Conservation (phyloP, 179 eudicot genomes). For the Heliamphora pulchella region DNA sequence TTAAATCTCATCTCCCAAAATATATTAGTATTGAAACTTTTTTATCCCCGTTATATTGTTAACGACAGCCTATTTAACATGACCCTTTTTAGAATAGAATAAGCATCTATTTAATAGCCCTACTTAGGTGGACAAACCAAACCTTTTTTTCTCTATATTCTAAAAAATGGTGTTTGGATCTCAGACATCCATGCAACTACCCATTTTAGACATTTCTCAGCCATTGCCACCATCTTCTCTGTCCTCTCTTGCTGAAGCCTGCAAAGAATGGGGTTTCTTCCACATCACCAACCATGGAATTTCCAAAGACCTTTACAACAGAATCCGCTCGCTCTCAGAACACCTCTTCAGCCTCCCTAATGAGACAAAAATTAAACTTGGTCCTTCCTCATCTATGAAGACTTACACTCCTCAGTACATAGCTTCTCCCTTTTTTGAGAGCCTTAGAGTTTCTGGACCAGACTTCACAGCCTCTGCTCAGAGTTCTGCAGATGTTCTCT, state of each 20-base stretch:
- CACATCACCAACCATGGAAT: constrained; percentile 51
- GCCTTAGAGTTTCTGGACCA: constrained; percentile 50
- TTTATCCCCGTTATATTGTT: no score
- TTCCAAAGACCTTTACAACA: constrained; percentile 30
- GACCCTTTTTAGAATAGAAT: background rate
- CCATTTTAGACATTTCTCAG: constrained; percentile 43
- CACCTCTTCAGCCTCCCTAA: constrained; percentile 37
- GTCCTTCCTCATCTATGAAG: constrained; percentile 42
- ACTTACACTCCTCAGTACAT: constrained; percentile 53
- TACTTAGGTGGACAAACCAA: constrained; percentile 11
- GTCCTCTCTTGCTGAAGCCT: constrained; percentile 43
- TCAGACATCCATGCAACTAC: constrained; percentile 37
- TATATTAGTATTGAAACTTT: no score
- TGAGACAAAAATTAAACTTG: constrained; percentile 45
- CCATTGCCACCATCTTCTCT: constrained; percentile 35
- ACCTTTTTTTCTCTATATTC: constrained; percentile 16
- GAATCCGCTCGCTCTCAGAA: constrained; percentile 31
- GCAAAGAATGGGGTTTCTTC: constrained; percentile 61
- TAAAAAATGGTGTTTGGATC: constrained; percentile 39
- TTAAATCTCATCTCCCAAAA: no score
- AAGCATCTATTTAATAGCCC: constrained; percentile 14
- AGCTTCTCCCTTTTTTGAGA: constrained; percentile 60
- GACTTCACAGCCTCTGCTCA: constrained; percentile 44
- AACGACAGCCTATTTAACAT: no score
- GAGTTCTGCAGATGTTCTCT: constrained; percentile 36